Evolutionary conservation across 2,329 filamentous ascomycete species (phyloP), one percentile per base, ranked within the genome.

Genomic region (Ceratocystis lukuohia): DNA sequence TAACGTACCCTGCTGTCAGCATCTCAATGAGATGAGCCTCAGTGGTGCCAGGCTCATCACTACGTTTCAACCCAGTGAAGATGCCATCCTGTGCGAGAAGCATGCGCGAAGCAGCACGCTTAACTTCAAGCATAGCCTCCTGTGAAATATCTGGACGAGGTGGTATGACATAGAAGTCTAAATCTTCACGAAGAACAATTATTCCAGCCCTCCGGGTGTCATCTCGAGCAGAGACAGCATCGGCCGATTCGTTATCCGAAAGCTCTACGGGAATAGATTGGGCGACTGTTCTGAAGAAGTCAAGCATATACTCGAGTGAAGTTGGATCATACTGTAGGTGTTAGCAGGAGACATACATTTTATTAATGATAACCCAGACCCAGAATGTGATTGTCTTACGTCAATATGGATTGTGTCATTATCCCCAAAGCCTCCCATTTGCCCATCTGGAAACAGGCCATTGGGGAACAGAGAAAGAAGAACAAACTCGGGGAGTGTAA

Each of bases 11-110:
- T 74, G 94, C 94, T 65, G 94, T 99, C 76, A 99, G 78, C 94
- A 99, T 99, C 79, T 99, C 94, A 72, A 99, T 99, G 48, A 99
- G 81, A 79, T 99, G 94, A 71, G 96, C 94, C 77, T 99, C 94
- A 0, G 94, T 99, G 20, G 93, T 96, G 22, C 94, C 94, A 20
- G 89, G 87, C 77, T 99, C 94, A 71, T 99, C 92, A 72, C 93
- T 97, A 74, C 93, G 91, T 76, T 94, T 88, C 61, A 99, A 79
- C 0, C 94, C 94, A 2, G 92, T 96, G 75, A 99, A 99, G 71
- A 99, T 99, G 61, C 94, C 94, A 71, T 92, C 85, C 75, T 99
- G 94, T 73, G 85, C 84, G 71, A 96, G 81, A 70, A 99, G 77
- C n/a, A 91, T 89, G 71, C 84, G 86, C 25, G 91, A 92, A 10